Base-by-base conservation (phyloP, 2,329 filamentous ascomycete species). In the Colletotrichum lini region DNA sequence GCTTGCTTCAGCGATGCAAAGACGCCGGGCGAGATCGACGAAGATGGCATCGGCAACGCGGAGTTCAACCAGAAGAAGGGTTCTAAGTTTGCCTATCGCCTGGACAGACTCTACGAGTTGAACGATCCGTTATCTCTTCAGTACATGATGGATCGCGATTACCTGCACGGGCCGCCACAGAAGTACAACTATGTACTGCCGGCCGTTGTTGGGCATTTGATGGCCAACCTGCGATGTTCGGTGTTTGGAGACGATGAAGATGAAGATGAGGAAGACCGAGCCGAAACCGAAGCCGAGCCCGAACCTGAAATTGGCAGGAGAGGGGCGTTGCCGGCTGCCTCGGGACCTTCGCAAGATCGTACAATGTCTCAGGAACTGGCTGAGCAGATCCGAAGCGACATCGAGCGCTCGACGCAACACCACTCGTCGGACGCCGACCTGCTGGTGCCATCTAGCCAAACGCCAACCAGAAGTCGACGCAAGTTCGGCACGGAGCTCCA, bases 31-130 rank as follows among this genome's bases (percentile, higher is more conserved):
- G 81, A 89, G 72, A 84, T 90, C 23, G 79, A 83, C 57, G 76
- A 80, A 6, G 78, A 78, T 4, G 87, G 87, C 0, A 70, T 86
- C 2, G 88, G 87, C 18, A 90, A 89, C 69, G 79, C 75, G 2
- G 85, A 87, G 13, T 90, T 88, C 77, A 88, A 88, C 70, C 75
- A 78, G 12, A 81, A 81, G 8, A 78, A 74, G 49, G 70, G 74
- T n/a, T 77, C 78, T 18, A 83, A 82, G 30, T 88, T 81, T 72
- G 88, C 87, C 4, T 88, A 90, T 75, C 85, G 87, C 74, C 81
- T 90, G 54, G 74, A 84, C 26, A 84, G 91, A 74, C 82, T 92
- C 0, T 92, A 91, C 75, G 84, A 90, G 78, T 83, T 92, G 35
- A 91, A 91, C 75, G 86, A 92, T 76, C 87, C 90, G 0, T 82